phyloP scores from a whole-genome alignment of 257 asterid genomes.

The Datura wrightii region DNA sequence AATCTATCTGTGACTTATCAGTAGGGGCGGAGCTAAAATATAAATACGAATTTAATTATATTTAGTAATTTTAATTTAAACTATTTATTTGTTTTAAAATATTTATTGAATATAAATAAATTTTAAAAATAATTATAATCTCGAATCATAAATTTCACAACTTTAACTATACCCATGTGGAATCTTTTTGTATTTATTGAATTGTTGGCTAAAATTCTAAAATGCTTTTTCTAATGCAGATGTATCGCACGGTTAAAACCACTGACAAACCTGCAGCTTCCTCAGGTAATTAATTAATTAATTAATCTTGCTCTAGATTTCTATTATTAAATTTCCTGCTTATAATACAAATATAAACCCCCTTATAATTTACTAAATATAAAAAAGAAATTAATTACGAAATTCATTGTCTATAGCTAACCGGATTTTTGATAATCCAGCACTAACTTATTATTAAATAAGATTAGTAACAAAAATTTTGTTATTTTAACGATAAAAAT shows the following conservation, averaged over 20 bases:
- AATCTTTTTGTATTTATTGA: background rate
- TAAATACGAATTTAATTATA: background rate
- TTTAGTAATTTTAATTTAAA: background rate
- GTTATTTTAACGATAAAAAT: background rate
- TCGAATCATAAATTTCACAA: too few species aligned
- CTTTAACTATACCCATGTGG: too few species aligned
- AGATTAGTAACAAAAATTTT: too few species aligned
- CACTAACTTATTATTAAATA: background rate
- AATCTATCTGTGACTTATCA: background rate
- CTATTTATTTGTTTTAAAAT: background rate
- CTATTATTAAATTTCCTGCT: background rate
- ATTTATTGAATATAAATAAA: background rate
- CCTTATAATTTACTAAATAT: background rate
- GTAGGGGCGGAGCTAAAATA: background rate
- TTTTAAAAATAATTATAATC: too few species aligned
- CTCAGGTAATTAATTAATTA: conserved; percentile 52
- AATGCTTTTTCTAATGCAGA: conserved; percentile 60
- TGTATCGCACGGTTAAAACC: conserved; percentile 92
- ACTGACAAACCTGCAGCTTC: conserved; percentile 78
- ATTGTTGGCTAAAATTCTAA: conserved; percentile 23
- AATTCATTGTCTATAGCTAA: background rate
- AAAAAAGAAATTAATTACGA: background rate
- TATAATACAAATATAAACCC: background rate
- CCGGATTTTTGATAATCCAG: background rate
- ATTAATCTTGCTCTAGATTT: conserved; percentile 7